Evolutionary conservation across 345 rosid species (phyloP).

Genomic region (Aquilaria malaccensis): DNA sequence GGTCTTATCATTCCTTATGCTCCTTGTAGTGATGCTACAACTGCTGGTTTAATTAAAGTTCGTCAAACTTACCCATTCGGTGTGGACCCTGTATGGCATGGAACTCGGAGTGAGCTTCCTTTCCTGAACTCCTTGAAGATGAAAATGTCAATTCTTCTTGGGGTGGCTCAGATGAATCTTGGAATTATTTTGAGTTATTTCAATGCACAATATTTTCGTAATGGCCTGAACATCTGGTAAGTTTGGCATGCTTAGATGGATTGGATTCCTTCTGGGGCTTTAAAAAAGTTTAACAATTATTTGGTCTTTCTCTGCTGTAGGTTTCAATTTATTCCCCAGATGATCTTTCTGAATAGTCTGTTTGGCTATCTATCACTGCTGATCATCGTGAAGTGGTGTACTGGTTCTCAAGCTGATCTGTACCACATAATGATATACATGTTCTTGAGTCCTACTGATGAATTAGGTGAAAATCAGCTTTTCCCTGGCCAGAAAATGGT

Average conservation of each 20-base stretch:
- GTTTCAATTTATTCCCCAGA: constrained; percentile 94
- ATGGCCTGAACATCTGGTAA: constrained; percentile 65
- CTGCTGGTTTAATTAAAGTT: constrained; percentile 71
- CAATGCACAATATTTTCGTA: constrained; percentile 71
- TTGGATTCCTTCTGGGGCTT: constrained; percentile 4
- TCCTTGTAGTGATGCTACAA: constrained; percentile 67
- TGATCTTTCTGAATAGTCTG: constrained; percentile 79
- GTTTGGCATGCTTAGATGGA: constrained; percentile 10
- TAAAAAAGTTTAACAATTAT: neutral
- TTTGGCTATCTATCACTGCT: constrained; percentile 90
- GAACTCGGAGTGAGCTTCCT: constrained; percentile 84
- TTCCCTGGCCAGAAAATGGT: constrained; percentile 63
- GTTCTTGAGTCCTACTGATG: constrained; percentile 93
- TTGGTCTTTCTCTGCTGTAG: constrained; percentile 34
- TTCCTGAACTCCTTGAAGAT: constrained; percentile 93
- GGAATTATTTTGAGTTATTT: constrained; percentile 87
- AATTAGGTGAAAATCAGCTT: constrained; percentile 85
- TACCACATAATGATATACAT: constrained; percentile 94
- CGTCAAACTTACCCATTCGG: constrained; percentile 88
- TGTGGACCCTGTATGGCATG: constrained; percentile 95
- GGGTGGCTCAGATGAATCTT: constrained; percentile 98
- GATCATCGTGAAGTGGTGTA: constrained; percentile 78
- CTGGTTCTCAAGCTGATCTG: constrained; percentile 92
- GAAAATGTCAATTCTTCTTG: constrained; percentile 98
- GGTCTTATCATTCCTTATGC: constrained; percentile 8